Base-by-base conservation (phyloP, 768 basidiomycete species). In the Suillus bovinus region DNA sequence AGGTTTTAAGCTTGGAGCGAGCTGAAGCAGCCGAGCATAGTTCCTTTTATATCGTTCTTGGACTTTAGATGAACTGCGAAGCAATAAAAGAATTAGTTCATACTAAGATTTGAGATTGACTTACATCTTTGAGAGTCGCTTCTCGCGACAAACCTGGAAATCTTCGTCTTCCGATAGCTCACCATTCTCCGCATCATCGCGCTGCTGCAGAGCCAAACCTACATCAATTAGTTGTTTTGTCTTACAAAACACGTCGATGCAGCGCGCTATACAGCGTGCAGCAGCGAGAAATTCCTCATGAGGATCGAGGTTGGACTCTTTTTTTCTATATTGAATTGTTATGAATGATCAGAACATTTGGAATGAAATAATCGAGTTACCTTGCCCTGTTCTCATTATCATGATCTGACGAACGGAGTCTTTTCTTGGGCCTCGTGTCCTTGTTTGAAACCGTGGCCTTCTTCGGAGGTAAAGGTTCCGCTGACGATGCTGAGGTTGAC, bases 211-310 rank as follows among this genome's bases (percentile, higher is more conserved):
- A 17, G 39, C 39, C 17, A 41, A 17, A 41, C 39, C 39, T 41
- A 41, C 16, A 41, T 41, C 17, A 17, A 41, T 41, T 5, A 41
- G 16, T 41, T 41, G 39, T 41, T 41, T 41, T 16, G 39, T 41
- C 8, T 65, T 27, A 22, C 64, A 65, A 33, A 41, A 65, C 7
- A 65, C 29, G 3, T 65, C 42, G 0, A 65, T 24, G n/a, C 61
- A 65, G 20, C 17, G 42, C 20, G 52, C 49, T 14, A 65, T 53
- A 3, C 33, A 29, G 52, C 14, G 46, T 22, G 53, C 54, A 10
- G 61, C 58, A 14, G 16, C 22, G 1, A 46, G 38, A n/a, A 53
- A 54, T 29, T 64, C 50, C 39, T 54, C 29, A 10, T 54, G 31
- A 39, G 38, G 38, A 39, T 39, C 14, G 5, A 39, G 16, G 6